phyloP scores from a whole-genome alignment of 768 basidiomycete species.

The Serendipita sp. region DNA sequence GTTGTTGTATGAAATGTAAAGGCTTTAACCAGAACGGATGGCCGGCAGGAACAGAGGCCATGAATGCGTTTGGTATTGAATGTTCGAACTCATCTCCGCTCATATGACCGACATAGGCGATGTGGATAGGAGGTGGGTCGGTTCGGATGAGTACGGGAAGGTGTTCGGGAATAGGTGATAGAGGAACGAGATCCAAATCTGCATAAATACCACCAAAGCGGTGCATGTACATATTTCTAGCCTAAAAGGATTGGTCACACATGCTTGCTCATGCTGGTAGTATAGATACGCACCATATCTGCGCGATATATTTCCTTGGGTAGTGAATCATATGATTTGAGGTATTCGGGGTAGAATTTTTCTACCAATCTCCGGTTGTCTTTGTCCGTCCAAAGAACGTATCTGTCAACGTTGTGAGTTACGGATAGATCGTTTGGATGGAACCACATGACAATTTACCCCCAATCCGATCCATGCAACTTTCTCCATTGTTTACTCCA shows the following conservation, averaged over 20 bases:
- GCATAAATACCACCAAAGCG: background rate
- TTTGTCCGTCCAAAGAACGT: conserved; percentile 4
- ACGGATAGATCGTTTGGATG: background rate
- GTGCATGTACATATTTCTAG: background rate
- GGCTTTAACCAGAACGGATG: background rate
- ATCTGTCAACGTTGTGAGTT: background rate
- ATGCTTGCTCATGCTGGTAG: background rate
- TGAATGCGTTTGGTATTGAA: conserved; percentile 4
- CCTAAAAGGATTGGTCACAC: background rate
- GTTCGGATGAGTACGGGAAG: background rate
- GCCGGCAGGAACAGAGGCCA: background rate
- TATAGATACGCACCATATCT: background rate
- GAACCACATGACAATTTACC: background rate
- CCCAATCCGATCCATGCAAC: background rate
- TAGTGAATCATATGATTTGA: background rate
- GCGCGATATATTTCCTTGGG: background rate
- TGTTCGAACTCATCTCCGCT: conserved; percentile 1
- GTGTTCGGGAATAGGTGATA: background rate
- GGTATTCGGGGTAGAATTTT: background rate
- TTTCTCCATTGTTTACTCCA: conserved; percentile 2
- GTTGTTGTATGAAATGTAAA: background rate
- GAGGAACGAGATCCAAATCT: conserved; percentile 1
- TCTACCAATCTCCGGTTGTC: background rate
- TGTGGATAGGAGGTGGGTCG: background rate
- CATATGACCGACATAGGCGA: background rate